Conservation (phyloP, 2,329 filamentous ascomycete genomes). For the Penicillium fuscoglaucum region DNA sequence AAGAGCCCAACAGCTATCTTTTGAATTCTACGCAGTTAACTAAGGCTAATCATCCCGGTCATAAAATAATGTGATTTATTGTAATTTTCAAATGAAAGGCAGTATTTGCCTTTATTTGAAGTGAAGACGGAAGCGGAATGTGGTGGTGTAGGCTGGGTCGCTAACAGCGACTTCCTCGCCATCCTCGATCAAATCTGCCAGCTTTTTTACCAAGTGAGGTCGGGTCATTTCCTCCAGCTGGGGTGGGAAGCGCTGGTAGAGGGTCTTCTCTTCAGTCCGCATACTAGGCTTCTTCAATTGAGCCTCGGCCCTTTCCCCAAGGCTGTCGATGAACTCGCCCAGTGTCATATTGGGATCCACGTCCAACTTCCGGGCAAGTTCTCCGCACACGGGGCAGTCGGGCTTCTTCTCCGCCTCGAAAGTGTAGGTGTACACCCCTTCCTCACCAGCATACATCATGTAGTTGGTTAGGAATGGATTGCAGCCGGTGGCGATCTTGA, state of each 20-base stretch:
- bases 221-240: conserved; percentile 81
- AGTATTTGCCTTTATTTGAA: conserved; percentile 39
- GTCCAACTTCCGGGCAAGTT: conserved; percentile 71
- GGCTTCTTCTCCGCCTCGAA: conserved; percentile 92
- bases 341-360: conserved; percentile 72
- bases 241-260: conserved; percentile 85
- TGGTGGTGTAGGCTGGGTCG: conserved; percentile 81
- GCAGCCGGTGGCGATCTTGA: conserved; percentile 84
- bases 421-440: conserved; percentile 94
- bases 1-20: conserved; percentile 26
- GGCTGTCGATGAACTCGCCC: conserved; percentile 78
- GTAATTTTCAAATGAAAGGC: background rate
- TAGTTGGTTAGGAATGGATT: conserved; percentile 89
- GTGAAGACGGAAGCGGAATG: conserved; percentile 62
- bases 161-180: conserved; percentile 91
- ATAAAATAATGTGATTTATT: conserved; percentile 7
- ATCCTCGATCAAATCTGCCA: conserved; percentile 72
- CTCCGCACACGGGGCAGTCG: conserved; percentile 93
- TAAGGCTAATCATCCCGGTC: conserved; percentile 13
- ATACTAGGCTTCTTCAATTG: conserved; percentile 94
- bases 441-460: conserved; percentile 99
- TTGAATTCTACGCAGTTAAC: conserved; percentile 22
- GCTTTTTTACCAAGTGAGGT: conserved; percentile 75
- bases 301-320: conserved; percentile 80
- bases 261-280: conserved; percentile 73